These are phyloP conservation scores for Clonostachys chloroleuca DNA, from an alignment of 2,329 filamentous ascomycete genomes.

Conservation along the genomic window DNA sequence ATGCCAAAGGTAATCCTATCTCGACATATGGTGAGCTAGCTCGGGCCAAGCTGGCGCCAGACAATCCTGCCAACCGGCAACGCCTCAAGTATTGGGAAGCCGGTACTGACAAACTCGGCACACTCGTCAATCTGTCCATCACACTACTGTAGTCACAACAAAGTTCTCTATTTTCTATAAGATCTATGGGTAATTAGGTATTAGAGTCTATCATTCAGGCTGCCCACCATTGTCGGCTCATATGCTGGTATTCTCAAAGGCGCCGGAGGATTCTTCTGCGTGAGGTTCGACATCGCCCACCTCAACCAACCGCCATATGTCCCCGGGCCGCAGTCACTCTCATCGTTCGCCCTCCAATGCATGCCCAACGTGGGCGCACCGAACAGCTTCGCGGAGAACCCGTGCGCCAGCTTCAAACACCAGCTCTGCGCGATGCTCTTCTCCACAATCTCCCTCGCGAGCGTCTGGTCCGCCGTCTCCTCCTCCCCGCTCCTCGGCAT, in stretches of 20 bases:
- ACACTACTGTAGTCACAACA: background rate
- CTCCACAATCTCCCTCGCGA: slow-evolving; percentile 46
- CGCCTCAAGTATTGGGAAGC: slow-evolving; percentile 14
- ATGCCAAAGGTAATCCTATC: slow-evolving; percentile 6
- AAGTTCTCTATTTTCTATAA: no score
- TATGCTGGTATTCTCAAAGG: background rate
- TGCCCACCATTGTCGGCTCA: background rate
- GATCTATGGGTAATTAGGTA: no score
- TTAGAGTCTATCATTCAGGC: background rate
- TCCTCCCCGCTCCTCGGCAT: slow-evolving; percentile 26
- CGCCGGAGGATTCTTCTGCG: background rate
- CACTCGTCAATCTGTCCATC: slow-evolving; percentile 13
- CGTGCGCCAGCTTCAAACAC: slow-evolving; percentile 49
- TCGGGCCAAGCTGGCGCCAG: no score
- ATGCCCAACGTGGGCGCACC: slow-evolving; percentile 1
- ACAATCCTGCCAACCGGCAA: no score
- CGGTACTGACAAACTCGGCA: slow-evolving; percentile 13
- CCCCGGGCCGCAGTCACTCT: background rate
- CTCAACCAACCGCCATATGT: slow-evolving; percentile 2
- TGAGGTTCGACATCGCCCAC: slow-evolving; percentile 1
- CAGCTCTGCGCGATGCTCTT: slow-evolving; percentile 42
- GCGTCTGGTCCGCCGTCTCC: slow-evolving; percentile 30
- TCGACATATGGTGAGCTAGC: slow-evolving; percentile 11
- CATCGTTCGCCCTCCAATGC: slow-evolving; percentile 2
- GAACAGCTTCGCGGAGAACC: slow-evolving; percentile 1